Evolutionary conservation across 176 grass and related monocot genomes (phyloP).

Genomic region (Lolium multiflorum): DNA sequence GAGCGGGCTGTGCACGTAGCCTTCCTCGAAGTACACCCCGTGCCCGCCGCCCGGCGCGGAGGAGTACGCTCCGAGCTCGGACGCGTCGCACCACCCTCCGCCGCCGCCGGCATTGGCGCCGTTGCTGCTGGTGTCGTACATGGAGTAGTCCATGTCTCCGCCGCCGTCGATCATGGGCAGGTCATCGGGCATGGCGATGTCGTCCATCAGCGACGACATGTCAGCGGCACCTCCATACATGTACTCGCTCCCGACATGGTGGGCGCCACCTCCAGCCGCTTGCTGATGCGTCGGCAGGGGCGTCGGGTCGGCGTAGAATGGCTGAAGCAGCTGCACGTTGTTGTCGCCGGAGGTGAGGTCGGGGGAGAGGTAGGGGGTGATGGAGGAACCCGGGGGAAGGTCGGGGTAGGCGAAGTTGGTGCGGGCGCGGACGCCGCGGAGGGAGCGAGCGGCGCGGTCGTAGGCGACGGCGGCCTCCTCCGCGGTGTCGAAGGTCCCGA

Average conservation of each 20-base stretch:
- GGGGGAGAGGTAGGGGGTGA: slow-evolving; percentile 96
- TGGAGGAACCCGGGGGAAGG: slow-evolving; percentile 85
- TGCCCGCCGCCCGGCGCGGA: slow-evolving; percentile 37
- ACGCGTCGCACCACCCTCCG: slow-evolving; percentile 69
- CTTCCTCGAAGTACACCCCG: slow-evolving; percentile 97
- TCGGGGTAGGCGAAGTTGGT: slow-evolving; percentile 99
- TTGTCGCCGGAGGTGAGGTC: slow-evolving; percentile 65
- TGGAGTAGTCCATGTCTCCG: slow-evolving; percentile 6
- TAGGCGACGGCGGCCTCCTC: slow-evolving; percentile 97
- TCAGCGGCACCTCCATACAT: slow-evolving; percentile 29
- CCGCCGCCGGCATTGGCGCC: neutral
- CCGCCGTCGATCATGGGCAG: neutral
- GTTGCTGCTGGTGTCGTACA: slow-evolving; percentile 22
- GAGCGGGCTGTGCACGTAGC: slow-evolving; percentile 96
- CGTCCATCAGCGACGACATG: slow-evolving; percentile 52
- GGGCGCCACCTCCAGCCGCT: neutral
- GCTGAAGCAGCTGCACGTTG: slow-evolving; percentile 52
- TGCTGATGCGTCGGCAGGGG: neutral
- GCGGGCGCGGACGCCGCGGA: slow-evolving; percentile 76
- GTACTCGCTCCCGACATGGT: neutral
- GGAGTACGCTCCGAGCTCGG: slow-evolving; percentile 54
- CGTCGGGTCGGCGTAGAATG: slow-evolving; percentile 36
- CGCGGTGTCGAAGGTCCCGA: slow-evolving; percentile 94
- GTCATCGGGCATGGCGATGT: slow-evolving; percentile 54
- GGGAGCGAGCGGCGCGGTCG: slow-evolving; percentile 83